Percentiles rank a stretch among this genome's conserved stretches.
Conservation (phyloP, 805 yeast species). For the Hanseniaspora vineae region DNA sequence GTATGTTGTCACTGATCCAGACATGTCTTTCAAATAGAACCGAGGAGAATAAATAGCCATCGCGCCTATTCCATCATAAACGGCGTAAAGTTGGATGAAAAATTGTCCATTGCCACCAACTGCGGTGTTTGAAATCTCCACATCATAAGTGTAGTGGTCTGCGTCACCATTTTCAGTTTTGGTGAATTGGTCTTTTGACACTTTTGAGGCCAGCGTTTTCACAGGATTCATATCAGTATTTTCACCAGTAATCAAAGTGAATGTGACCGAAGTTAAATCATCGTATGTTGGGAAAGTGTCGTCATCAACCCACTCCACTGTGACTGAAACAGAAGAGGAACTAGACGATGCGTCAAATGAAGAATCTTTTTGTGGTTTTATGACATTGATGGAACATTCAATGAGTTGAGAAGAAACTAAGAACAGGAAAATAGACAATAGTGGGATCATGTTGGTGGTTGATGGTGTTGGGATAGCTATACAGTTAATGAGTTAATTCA, state of each 20-base stretch:
- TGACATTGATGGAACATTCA: slow-evolving; percentile 14
- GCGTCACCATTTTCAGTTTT: slow-evolving; percentile 6
- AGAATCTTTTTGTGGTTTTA: slow-evolving; percentile 13
- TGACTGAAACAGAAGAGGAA: slow-evolving; percentile 18
- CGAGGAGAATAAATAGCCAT: slow-evolving; percentile 59
- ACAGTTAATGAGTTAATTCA: no score
- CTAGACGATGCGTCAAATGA: slow-evolving; percentile 10
- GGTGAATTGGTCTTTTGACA: slow-evolving; percentile 22
- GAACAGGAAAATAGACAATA: no score
- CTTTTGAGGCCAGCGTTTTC: slow-evolving; percentile 17
- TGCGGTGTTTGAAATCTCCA: slow-evolving; percentile 24
- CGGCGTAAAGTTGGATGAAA: slow-evolving; percentile 56
- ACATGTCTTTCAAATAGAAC: slow-evolving; percentile 57
- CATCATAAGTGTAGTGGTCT: slow-evolving; percentile 26
- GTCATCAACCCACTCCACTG: slow-evolving; percentile 43
- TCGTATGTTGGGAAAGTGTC: slow-evolving; percentile 34
- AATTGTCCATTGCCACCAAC: slow-evolving; percentile 53
- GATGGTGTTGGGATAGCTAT: no score
- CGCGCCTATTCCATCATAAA: slow-evolving; percentile 25
- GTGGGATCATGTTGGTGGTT: no score
- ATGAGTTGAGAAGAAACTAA: background rate
- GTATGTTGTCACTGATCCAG: slow-evolving; percentile 40
- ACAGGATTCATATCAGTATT: slow-evolving; percentile 34
- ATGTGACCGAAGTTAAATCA: slow-evolving; percentile 32
- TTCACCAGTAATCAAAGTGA: slow-evolving; percentile 60